Evolutionary conservation across 495 filamentous ascomycete species (phyloP), one percentile per base, ranked within the genome.

Genomic region (Hypoxylon fuscum): DNA sequence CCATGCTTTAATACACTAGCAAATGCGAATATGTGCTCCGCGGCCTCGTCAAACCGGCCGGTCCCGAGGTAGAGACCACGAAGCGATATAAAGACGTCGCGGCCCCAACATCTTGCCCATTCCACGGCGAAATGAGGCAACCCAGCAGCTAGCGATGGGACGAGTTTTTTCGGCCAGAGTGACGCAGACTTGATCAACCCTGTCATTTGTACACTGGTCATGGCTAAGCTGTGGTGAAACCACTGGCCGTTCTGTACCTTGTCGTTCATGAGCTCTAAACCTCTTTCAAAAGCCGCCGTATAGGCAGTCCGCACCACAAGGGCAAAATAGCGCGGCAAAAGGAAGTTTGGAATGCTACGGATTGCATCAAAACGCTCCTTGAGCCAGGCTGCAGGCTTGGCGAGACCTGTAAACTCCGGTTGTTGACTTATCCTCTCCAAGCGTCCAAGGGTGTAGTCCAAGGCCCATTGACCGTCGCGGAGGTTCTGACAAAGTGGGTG

Each of bases 91-190:
- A 98, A 98, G 11, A 96, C 88, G 76, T 99, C 96, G 18, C 96
- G 87, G 34, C 96, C 96, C 96, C 96, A 99, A 74, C 93, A 97
- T 53, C 96, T 83, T 50, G 95, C 92, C 92, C 95, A 99, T 57
- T 93, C 88, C 3, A 88, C 87, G 8, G 96, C 86, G 73, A 99
- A 99, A 76, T 99, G 96, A 10, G 96, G 96, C 15, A 99, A 76
- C 2, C 96, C 96, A 46, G 96, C 96, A 15, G 96, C 95, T 62
- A 99, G 82, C 41, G 89, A 92, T 17, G 93, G 90, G 2, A 96
- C 92, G 27, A 81, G 79, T 68, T 92, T 92, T 45, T 83, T 83
- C 1, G 96, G 93, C 82, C 91, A 96, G 17, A 99, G 76, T 9
- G 95, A 97, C 5, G 90, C 91, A 5, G 92, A 96, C 25, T 90